Evolutionary conservation across 2,329 filamentous ascomycete species (phyloP), one percentile per base, ranked within the genome.

Genomic region (Lomentospora prolificans): DNA sequence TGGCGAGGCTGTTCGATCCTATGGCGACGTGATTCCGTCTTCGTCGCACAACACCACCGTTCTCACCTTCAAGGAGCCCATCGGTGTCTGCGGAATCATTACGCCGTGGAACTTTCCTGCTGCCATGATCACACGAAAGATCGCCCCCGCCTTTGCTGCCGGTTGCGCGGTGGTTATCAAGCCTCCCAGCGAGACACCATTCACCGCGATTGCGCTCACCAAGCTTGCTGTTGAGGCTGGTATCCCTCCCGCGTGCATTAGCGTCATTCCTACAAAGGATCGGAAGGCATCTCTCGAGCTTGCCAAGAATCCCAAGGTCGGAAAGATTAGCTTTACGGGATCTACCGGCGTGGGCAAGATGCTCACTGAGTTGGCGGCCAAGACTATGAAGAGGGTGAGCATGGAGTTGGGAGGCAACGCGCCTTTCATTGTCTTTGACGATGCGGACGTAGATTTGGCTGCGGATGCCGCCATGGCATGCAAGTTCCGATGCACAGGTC

Each of bases 371-470:
- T 91, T 96, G 71, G 86, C 87, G 8, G 82, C 90, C 0, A 79
- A 81, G 44, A 96, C 90, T 0, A 74, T 96, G 62, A 97, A 97
- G 79, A 80, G 84, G 62, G 68, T 85, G 44, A 94, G 89, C 0
- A 87, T 96, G 69, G 92, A 97, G 69, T 85, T 97, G 1, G 92
- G 92, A 55, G 92, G 92, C 51, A 97, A 97, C 68, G 89, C 92
- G 0, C 92, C 92, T 1, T 95, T 96, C 68, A 96, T 97, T 62
- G 90, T 97, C 31, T 97, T 97, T 66, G 90, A 97, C 65, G 92
- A 97, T 65, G 89, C 92, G 19, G 89, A 97, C 66, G 73, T 97
- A 19, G 91, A 96, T 58, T 74, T 76, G 3, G 94, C 94, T 2
- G 90, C 97, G 1, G 74, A 82, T 0, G 92, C 90, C 25, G 91